These are phyloP conservation scores for Abrus precatorius DNA, from an alignment of 306 rosid genomes.

Conservation along the genomic window DNA sequence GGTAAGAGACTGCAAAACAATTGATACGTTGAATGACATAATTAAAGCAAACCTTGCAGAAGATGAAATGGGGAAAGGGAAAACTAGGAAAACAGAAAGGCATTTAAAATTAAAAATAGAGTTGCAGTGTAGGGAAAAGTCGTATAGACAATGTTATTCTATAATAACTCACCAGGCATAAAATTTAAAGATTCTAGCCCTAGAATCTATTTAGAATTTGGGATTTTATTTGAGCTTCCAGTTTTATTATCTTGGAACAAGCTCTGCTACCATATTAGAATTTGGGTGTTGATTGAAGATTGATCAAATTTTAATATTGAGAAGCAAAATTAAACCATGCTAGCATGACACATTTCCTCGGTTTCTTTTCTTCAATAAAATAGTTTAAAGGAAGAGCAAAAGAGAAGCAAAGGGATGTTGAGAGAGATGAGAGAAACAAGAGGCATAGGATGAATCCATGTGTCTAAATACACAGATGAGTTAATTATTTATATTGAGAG, in stretches of 20 bases:
- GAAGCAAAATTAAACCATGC: background rate
- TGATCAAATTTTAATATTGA: too few relatives aligned
- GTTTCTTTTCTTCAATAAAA: constrained; percentile 3
- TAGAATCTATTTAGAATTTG: background rate
- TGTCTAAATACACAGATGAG: too few relatives aligned
- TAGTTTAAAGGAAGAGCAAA: background rate
- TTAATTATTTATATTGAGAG: too few relatives aligned
- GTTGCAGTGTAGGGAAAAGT: background rate
- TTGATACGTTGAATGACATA: constrained; percentile 11
- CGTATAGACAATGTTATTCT: background rate
- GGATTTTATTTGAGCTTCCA: too few relatives aligned
- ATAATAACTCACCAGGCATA: background rate
- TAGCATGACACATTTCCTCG: background rate
- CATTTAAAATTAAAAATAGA: background rate
- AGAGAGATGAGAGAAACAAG: too few relatives aligned
- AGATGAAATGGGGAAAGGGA: background rate
- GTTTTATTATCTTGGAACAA: too few relatives aligned
- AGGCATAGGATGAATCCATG: too few relatives aligned
- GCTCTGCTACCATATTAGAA: too few relatives aligned
- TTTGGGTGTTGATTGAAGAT: too few relatives aligned
- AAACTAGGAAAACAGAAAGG: constrained; percentile 10
- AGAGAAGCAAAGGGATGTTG: background rate
- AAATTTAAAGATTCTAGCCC: background rate
- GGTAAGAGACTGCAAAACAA: constrained; percentile 10
- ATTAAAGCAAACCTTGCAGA: constrained; percentile 23